These are phyloP conservation scores for Halteria grandinella DNA, from an alignment of 73 alveolate species.

Conservation along the genomic window DNA sequence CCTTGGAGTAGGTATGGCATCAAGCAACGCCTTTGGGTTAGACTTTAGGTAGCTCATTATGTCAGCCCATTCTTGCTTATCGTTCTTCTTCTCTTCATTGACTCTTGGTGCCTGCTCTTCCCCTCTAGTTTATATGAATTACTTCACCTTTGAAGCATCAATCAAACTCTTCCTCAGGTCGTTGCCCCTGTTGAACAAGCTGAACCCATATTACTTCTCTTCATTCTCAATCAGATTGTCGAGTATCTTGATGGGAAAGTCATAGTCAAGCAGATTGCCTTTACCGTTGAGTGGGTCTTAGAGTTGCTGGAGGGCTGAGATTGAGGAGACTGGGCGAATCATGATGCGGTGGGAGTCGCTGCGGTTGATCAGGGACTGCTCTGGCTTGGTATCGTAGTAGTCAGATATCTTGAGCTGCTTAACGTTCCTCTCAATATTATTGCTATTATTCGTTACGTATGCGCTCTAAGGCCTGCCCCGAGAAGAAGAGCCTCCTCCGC, in stretches of 20 bases:
- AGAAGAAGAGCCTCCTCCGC: too few relatives aligned
- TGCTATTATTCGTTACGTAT: too few relatives aligned
- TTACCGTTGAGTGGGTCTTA: neutral
- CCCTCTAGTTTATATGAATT: neutral
- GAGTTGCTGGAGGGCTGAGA: neutral
- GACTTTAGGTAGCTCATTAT: constrained; percentile 10
- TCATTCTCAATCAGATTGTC: constrained; percentile 34
- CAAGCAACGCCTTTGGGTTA: constrained; percentile 27
- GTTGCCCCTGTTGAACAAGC: constrained; percentile 35
- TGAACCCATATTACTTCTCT: constrained; percentile 35
- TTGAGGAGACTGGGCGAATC: neutral
- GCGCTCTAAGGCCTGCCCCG: too few relatives aligned
- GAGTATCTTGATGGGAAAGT: constrained; percentile 39
- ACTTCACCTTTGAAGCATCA: constrained; percentile 26
- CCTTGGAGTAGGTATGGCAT: constrained; percentile 56
- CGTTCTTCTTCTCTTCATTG: neutral
- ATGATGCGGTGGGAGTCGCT: neutral
- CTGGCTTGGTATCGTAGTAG: constrained; percentile 15
- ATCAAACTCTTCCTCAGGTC: constrained; percentile 34
- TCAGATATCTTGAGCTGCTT: constrained; percentile 32
- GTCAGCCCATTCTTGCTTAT: constrained; percentile 29
- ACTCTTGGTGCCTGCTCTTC: neutral
- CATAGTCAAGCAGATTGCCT: too few relatives aligned
- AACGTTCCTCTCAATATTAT: neutral
- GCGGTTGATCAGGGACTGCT: neutral